These are phyloP conservation scores for Dendryphion nanum DNA, from an alignment of 2,329 filamentous ascomycete genomes.

Conservation along the genomic window DNA sequence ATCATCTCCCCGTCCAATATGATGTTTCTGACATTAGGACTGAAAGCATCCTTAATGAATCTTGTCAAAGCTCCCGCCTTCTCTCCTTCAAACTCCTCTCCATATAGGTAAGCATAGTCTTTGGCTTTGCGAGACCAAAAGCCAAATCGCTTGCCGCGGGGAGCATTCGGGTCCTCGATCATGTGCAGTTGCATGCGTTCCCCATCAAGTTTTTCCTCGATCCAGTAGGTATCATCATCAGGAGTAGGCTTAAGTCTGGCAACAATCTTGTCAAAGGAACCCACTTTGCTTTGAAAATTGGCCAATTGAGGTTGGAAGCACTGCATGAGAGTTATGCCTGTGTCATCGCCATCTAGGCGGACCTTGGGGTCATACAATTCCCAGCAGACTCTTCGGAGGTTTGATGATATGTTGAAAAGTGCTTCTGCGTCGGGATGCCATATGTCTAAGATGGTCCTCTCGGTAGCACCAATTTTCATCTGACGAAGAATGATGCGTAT, in stretches of 20 bases:
- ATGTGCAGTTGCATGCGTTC: constrained; percentile 98
- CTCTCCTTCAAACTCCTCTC: constrained; percentile 67
- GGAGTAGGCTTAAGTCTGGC: constrained; percentile 63
- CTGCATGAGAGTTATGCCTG: constrained; percentile 79
- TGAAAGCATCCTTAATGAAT: constrained; percentile 75
- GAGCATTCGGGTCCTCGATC: constrained; percentile 64
- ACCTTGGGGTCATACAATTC: constrained; percentile 74
- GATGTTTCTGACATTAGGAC: constrained; percentile 73
- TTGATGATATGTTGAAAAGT: constrained; percentile 85
- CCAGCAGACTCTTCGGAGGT: constrained; percentile 89
- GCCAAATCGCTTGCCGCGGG: constrained; percentile 70
- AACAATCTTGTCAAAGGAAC: constrained; percentile 75
- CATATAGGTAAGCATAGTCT: constrained; percentile 94
- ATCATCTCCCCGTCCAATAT: constrained; percentile 99
- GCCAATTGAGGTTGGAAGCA: constrained; percentile 96
- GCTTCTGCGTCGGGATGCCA: constrained; percentile 56
- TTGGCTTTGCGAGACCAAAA: constrained; percentile 98
- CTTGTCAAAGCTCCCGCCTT: constrained; percentile 75
- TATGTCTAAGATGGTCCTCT: constrained; percentile 78
- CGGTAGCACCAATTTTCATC: constrained; percentile 74
- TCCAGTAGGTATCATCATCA: constrained; percentile 82
- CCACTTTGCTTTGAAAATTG: constrained; percentile 75
- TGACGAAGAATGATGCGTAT: constrained; percentile 88
- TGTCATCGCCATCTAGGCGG: constrained; percentile 71
- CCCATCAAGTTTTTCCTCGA: constrained; percentile 96